Conservation (phyloP, 495 filamentous ascomycete genomes). For the Aspergillus cristatus region DNA sequence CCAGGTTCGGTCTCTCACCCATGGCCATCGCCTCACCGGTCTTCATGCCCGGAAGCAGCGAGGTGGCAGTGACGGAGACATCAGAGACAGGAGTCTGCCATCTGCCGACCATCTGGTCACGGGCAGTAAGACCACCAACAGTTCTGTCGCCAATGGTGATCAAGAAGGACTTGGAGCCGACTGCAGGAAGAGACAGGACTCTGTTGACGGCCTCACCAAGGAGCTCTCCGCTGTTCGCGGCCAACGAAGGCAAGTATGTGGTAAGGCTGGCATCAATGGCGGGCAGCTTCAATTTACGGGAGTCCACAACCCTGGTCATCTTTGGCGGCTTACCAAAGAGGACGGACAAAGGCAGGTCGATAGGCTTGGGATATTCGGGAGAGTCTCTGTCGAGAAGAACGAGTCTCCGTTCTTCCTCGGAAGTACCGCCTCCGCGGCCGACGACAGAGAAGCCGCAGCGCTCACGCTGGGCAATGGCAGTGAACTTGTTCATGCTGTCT, state of each 20-base stretch:
- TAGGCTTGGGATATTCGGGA: conserved; percentile 63
- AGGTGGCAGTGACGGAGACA: conserved; percentile 81
- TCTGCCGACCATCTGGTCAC: conserved; percentile 93
- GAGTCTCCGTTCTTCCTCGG: conserved; percentile 57
- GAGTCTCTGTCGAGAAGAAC: conserved; percentile 78
- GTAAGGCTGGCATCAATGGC: conserved; percentile 62
- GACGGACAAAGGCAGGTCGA: conserved; percentile 84
- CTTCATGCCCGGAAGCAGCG: conserved; percentile 58
- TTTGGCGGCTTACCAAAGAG: conserved; percentile 88
- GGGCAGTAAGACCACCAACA: conserved; percentile 78
- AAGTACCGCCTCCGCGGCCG: conserved; percentile 58
- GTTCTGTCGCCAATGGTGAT: conserved; percentile 93
- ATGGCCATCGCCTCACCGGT: conserved; percentile 96
- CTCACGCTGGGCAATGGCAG: conserved; percentile 73
- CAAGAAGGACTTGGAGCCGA: conserved; percentile 92
- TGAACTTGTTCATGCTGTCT: conserved; percentile 73
- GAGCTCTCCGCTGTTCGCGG: conserved; percentile 47
- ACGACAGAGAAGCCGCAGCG: conserved; percentile 92
- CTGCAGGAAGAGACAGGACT: conserved; percentile 75
- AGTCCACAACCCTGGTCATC: conserved; percentile 69
- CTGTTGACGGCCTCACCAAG: conserved; percentile 66
- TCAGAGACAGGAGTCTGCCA: conserved; percentile 97
- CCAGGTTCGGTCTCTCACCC: conserved; percentile 87
- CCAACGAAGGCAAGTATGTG: conserved; percentile 51
- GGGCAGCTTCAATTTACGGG: conserved; percentile 57